phyloP scores from a whole-genome alignment of 805 yeast genomes.

The Lachancea quebecensis region DNA sequence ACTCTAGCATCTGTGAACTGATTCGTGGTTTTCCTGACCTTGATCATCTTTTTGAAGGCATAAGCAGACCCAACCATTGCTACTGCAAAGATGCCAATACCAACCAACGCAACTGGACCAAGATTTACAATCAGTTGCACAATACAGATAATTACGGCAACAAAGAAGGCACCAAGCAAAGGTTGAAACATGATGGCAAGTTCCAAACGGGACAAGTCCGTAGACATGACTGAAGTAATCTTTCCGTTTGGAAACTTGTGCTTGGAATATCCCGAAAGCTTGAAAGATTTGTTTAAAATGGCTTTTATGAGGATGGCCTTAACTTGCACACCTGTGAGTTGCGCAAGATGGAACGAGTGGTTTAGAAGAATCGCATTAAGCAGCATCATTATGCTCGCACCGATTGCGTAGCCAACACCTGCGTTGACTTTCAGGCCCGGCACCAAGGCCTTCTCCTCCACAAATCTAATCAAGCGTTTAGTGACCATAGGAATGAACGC shows the following conservation, averaged over 20 bases:
- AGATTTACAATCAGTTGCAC: constrained; percentile 59
- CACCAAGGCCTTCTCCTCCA: constrained; percentile 44
- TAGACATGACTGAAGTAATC: constrained; percentile 70
- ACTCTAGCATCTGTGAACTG: constrained; percentile 71
- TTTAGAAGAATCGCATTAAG: constrained; percentile 45
- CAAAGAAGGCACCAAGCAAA: constrained; percentile 55
- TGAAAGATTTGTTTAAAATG: constrained; percentile 60
- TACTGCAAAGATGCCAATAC: constrained; percentile 50
- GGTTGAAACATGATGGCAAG: constrained; percentile 66
- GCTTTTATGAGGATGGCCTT: constrained; percentile 68
- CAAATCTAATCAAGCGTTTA: constrained; percentile 55
- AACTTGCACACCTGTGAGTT: constrained; percentile 61
- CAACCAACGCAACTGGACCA: constrained; percentile 69
- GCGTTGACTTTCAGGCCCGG: constrained; percentile 38
- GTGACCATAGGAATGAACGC: constrained; percentile 64
- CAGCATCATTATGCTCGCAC: constrained; percentile 51
- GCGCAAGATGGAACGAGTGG: constrained; percentile 56
- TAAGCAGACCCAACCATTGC: constrained; percentile 37
- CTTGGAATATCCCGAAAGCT: constrained; percentile 49
- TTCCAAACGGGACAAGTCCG: constrained; percentile 77
- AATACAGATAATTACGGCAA: constrained; percentile 54
- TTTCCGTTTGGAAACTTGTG: constrained; percentile 59
- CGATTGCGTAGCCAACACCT: constrained; percentile 76
- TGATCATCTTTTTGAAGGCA: constrained; percentile 46
- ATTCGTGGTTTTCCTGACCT: constrained; percentile 50